A percentile compares a stretch with the other conserved stretches of the same genome.
phyloP scores from a whole-genome alignment of 192 early-diverging fungal species.

The Lobosporangium transversale region DNA sequence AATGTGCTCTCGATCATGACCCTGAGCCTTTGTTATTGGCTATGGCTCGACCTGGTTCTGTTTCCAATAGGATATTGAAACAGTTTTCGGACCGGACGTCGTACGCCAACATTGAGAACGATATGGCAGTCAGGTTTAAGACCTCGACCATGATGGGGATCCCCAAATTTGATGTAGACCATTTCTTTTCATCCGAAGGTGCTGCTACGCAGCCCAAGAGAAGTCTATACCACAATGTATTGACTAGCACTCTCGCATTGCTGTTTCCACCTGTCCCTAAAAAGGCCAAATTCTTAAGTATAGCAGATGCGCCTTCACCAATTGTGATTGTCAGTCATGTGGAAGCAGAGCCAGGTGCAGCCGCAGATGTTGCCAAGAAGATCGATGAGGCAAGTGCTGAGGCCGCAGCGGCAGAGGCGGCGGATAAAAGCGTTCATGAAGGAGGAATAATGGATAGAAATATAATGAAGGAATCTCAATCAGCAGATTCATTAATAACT shows the following conservation, averaged over 20 bases:
- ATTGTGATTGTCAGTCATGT: constrained; percentile 46
- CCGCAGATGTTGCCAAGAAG: background rate
- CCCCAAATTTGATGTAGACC: constrained; percentile 37
- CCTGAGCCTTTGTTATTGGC: constrained; percentile 52
- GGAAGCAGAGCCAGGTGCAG: background rate
- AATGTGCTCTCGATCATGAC: constrained; percentile 17
- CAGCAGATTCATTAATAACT: no score
- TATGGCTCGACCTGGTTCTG: constrained; percentile 49
- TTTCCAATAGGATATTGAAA: constrained; percentile 38
- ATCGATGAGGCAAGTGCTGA: background rate
- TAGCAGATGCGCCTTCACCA: constrained; percentile 19
- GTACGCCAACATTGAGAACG: constrained; percentile 62
- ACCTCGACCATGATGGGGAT: constrained; percentile 49
- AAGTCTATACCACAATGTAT: constrained; percentile 14
- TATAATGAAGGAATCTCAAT: no score
- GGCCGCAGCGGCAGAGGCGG: background rate
- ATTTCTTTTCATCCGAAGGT: constrained; percentile 39
- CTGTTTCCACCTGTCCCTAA: constrained; percentile 23
- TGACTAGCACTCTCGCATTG: constrained; percentile 13
- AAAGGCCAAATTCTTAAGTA: constrained; percentile 23
- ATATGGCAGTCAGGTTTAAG: constrained; percentile 55
- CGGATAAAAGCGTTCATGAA: background rate
- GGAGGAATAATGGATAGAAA: no score
- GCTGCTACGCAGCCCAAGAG: constrained; percentile 6
- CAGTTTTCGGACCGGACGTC: constrained; percentile 52